Evolutionary conservation across 306 rosid species (phyloP).

Genomic region (Cucumis melo): DNA sequence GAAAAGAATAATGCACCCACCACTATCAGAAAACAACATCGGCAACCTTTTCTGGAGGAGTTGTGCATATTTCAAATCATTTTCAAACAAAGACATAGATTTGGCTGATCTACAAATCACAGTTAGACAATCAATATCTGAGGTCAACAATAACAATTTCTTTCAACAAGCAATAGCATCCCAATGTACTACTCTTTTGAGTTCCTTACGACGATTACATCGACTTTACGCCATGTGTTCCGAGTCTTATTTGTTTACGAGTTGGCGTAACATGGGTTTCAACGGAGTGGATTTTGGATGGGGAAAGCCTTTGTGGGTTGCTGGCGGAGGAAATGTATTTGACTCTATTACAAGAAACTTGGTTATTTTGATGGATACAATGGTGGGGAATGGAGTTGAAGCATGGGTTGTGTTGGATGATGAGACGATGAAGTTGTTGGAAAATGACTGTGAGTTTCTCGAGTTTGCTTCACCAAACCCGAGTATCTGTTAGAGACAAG

Average conservation of each 20-base stretch:
- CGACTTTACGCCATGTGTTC: background rate
- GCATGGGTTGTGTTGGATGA: background rate
- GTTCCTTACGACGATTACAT: background rate
- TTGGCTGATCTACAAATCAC: background rate
- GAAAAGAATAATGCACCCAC: background rate
- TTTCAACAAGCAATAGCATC: background rate
- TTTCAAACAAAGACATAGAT: background rate
- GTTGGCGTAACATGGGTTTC: constrained; percentile 1
- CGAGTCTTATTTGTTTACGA: background rate
- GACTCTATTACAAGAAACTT: background rate
- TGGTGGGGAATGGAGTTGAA: background rate
- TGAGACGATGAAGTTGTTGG: background rate
- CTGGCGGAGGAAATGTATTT: background rate
- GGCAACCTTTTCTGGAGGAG: constrained; percentile 1
- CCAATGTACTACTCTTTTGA: background rate
- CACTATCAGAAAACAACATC: background rate
- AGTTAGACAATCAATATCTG: background rate
- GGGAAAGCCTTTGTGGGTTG: constrained; percentile 1
- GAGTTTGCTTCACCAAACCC: background rate
- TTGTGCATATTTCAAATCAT: background rate
- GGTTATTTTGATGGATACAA: background rate
- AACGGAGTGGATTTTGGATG: constrained; percentile 2
- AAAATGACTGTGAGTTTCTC: background rate
- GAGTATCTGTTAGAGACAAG: background rate
- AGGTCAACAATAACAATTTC: background rate